A percentile compares a stretch with the other conserved stretches of the same genome.
These are phyloP conservation scores for Lactarius evosmus DNA, from an alignment of 768 basidiomycete genomes.

Conservation along the genomic window DNA sequence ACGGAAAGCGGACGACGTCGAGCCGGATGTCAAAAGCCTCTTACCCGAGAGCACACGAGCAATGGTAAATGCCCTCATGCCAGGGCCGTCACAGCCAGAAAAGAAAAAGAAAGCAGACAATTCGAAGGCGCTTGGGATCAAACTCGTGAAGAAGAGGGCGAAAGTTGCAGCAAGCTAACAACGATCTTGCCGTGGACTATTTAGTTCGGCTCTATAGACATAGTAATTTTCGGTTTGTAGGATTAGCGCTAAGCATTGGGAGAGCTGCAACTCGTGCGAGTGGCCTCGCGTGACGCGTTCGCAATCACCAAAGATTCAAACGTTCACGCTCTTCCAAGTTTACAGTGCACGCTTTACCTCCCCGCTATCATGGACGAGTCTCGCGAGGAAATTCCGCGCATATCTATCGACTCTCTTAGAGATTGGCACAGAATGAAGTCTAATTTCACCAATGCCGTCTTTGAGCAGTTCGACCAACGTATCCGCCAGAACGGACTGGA, in stretches of 20 bases:
- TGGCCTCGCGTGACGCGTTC: not conserved
- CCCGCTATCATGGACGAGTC: constrained; percentile 21
- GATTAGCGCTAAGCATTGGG: not conserved
- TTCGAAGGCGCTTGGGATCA: constrained; percentile 30
- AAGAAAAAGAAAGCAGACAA: constrained; percentile 58
- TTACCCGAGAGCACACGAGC: constrained; percentile 62
- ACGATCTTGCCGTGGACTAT: not conserved
- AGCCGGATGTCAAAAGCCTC: constrained; percentile 67
- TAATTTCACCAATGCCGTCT: constrained; percentile 23
- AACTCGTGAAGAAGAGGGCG: constrained; percentile 26
- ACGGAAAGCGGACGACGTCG: constrained; percentile 77
- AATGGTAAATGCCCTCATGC: constrained; percentile 50
- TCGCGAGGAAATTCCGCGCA: constrained; percentile 24
- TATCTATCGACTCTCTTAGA: constrained; percentile 23
- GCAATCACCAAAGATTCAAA: not conserved
- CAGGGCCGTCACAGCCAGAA: constrained; percentile 38
- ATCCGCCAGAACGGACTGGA: constrained; percentile 15
- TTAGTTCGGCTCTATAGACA: not conserved
- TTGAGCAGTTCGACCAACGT: constrained; percentile 15
- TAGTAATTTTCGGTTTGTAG: not conserved
- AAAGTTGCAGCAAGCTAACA: constrained; percentile 15
- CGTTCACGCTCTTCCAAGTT: not conserved
- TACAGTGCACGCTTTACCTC: not conserved
- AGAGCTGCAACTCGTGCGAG: not conserved
- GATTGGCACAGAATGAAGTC: constrained; percentile 27